Evolutionary conservation across 2,329 filamentous ascomycete genomes (phyloP).

Genomic region (Trichoderma cornu-damae): DNA sequence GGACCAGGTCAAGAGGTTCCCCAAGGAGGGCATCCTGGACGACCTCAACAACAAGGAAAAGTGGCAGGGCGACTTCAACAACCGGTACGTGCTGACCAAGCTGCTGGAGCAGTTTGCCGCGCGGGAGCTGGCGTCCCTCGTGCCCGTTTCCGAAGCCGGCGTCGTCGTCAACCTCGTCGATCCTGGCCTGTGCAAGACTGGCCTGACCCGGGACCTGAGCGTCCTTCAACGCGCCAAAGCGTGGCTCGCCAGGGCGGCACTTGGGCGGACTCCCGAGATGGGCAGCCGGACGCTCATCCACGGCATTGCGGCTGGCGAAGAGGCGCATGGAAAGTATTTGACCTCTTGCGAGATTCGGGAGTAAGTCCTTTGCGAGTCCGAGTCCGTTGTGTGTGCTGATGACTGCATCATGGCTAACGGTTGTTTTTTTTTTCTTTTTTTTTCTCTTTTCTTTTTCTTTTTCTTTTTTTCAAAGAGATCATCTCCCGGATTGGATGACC

Average conservation of each 20-base stretch:
- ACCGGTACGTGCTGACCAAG: constrained; percentile 28
- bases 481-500: constrained; percentile 12
- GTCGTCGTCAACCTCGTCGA: constrained; percentile 31
- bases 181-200: constrained; percentile 30
- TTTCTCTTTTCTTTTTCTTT: too few relatives aligned
- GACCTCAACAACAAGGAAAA: constrained; percentile 6
- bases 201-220: constrained; percentile 10
- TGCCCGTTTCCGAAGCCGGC: constrained; percentile 26
- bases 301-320: constrained; percentile 23
- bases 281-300: constrained; percentile 29
- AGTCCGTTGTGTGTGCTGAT: not conserved
- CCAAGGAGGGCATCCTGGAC: not conserved
- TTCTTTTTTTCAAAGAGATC: too few relatives aligned
- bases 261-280: constrained; percentile 26
- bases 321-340: constrained; percentile 28
- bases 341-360: constrained; percentile 27
- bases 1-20: not conserved
- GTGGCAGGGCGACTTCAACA: not conserved
- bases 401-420: not conserved
- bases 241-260: not conserved
- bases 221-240: not conserved
- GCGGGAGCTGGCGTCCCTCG: constrained; percentile 26
- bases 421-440: too few relatives aligned
- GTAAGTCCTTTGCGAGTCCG: constrained; percentile 20
- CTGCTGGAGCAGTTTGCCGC: constrained; percentile 26